phyloP scores from a whole-genome alignment of 371 early-diverging fungal species.

The Zancudomyces culisetae region DNA sequence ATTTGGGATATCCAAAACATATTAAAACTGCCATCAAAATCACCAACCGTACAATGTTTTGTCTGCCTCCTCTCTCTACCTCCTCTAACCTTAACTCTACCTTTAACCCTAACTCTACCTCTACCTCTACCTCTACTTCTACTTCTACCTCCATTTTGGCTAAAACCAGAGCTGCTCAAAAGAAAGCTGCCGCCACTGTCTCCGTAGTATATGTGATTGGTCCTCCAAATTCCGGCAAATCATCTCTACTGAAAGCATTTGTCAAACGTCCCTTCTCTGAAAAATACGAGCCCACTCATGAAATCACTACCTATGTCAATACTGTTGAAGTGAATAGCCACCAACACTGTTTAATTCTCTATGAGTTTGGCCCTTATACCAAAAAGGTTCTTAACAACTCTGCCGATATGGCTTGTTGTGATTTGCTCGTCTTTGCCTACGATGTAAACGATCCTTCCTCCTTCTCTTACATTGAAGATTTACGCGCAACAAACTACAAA shows the following conservation, averaged over 20 bases:
- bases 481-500: slow-evolving; percentile 49
- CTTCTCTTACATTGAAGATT: slow-evolving; percentile 68
- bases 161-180: too few species aligned
- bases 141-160: too few species aligned
- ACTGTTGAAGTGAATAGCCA: slow-evolving; percentile 82
- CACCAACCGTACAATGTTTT: neutral
- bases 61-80: too few species aligned
- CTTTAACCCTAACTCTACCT: too few species aligned
- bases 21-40: neutral
- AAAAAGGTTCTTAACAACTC: slow-evolving; percentile 18
- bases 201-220: slow-evolving; percentile 60
- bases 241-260: slow-evolving; percentile 62
- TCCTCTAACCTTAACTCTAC: too few species aligned
- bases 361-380: slow-evolving; percentile 53
- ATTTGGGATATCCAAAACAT: slow-evolving; percentile 70
- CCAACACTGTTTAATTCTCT: slow-evolving; percentile 86
- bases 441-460: slow-evolving; percentile 85
- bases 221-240: slow-evolving; percentile 83
- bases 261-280: slow-evolving; percentile 59
- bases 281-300: slow-evolving; percentile 52
- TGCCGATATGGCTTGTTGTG: slow-evolving; percentile 59
- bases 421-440: slow-evolving; percentile 82
- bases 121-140: too few species aligned
- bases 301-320: slow-evolving; percentile 68
- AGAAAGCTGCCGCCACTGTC: too few species aligned